Percentiles rank a stretch among this genome's conserved stretches.
These are phyloP conservation scores for Setaria viridis DNA, from an alignment of 202 grass and related monocot species.

Conservation along the genomic window DNA sequence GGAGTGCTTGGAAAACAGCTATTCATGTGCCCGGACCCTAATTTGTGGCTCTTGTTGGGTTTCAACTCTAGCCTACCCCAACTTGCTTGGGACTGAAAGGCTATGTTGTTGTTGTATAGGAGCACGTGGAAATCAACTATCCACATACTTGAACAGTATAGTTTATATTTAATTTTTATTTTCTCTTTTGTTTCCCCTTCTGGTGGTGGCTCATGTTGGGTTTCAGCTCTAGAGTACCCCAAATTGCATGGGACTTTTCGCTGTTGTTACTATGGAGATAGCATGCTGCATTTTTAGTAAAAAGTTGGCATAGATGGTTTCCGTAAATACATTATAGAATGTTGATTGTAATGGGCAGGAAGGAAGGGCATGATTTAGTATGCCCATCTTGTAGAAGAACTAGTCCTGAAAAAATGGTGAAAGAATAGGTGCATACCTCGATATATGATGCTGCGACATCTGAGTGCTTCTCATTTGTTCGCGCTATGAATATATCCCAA, in stretches of 20 bases:
- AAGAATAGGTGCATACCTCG: constrained; percentile 53
- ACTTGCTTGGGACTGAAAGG: no score
- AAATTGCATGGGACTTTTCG: background rate
- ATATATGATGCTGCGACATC: constrained; percentile 85
- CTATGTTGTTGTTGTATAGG: background rate
- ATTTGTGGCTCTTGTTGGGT: no score
- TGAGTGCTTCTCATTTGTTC: constrained; percentile 89
- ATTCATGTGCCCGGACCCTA: no score
- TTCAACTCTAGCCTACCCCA: no score
- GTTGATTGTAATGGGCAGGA: background rate
- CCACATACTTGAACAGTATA: background rate
- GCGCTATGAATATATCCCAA: constrained; percentile 94
- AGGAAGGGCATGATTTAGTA: background rate
- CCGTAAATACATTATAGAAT: background rate
- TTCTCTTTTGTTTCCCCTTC: background rate
- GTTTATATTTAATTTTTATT: background rate
- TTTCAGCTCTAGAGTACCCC: background rate
- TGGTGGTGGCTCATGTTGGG: background rate
- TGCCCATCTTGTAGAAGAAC: background rate
- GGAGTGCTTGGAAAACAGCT: no score
- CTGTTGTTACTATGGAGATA: background rate
- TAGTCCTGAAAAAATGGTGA: constrained; percentile 8
- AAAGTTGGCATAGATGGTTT: background rate
- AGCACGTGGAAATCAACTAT: background rate
- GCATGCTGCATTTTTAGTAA: background rate